Evolutionary conservation across 345 rosid genomes (phyloP), one percentile per base, ranked within the genome.

Genomic region (Salix purpurea): DNA sequence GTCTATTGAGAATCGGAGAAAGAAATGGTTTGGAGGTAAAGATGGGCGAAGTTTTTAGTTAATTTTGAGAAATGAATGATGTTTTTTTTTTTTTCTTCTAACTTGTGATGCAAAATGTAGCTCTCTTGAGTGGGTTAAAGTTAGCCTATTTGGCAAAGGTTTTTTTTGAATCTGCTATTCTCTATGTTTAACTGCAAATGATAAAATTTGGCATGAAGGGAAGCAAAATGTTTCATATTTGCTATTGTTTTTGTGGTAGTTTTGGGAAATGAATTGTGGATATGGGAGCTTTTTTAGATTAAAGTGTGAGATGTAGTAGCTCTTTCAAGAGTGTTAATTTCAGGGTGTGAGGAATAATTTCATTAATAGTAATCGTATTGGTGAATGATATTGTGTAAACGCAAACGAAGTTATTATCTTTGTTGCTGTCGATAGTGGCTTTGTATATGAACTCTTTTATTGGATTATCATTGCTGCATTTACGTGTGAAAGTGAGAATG

Each of bases 1-100:
- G 50, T 75, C 90, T 11, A 26, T 62, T 10, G 88, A 86, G 79
- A 77, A 81, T 19, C 81, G 75, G 76, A 88, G 76, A 89, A 90
- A 90, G 85, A 83, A 76, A 72, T 84, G 79, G 84, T 24, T 58
- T 58, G 26, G 14, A 58, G 64, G 64, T 58, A 58, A 58, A n/a
- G 64, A 23, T n/a, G 23, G 23, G 11, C 23, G 9, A n/a, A 23
- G 10, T 58, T 58, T 9, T 23, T 21, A 9, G 24, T 10, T 58
- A 58, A 58, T 58, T 58, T 58, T 58, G 64, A 58, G 64, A 58
- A 58, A 23, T 23, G 64, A 23, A 58, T 58, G 12, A 10, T 23
- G 62, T 2, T 26, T n/a, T 56, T 58, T 23, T 58, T 23, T 8
- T n/a, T 1, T 58, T 8, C 10, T 9, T 5, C 10, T n/a, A 58